A percentile compares a stretch with the other conserved stretches of the same genome.
Conservation (phyloP, 805 yeast genomes). For the Saccharomyces eubayanus region DNA sequence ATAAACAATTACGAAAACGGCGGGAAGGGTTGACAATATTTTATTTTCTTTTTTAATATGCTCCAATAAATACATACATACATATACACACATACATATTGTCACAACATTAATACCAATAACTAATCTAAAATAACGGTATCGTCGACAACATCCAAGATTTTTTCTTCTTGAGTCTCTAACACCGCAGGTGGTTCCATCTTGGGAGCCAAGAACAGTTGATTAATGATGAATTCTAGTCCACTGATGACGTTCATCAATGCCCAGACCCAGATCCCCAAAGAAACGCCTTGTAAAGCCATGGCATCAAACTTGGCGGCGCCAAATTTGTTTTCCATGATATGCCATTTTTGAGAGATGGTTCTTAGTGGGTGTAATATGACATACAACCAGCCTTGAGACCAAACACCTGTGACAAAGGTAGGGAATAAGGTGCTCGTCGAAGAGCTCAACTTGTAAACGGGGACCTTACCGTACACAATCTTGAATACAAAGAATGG, state of each 20-base stretch:
- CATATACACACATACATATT: neutral
- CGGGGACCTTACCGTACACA: slow-evolving; percentile 28
- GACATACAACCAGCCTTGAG: slow-evolving; percentile 28
- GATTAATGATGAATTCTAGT: slow-evolving; percentile 21
- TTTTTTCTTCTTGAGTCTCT: neutral
- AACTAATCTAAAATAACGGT: slow-evolving; percentile 5
- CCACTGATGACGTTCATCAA: slow-evolving; percentile 24
- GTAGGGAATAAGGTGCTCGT: slow-evolving; percentile 24
- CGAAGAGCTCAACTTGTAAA: slow-evolving; percentile 20
- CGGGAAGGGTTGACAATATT: neutral
- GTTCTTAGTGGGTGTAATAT: slow-evolving; percentile 23
- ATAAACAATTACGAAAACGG: neutral
- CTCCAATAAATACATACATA: neutral
- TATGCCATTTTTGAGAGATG: slow-evolving; percentile 2
- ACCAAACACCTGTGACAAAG: slow-evolving; percentile 23
- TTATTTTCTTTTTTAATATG: neutral
- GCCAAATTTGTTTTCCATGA: neutral
- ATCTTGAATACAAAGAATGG: slow-evolving; percentile 28
- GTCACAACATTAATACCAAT: neutral
- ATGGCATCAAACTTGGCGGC: neutral
- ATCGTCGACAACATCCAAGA: neutral
- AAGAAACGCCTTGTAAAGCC: slow-evolving; percentile 20
- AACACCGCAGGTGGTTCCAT: slow-evolving; percentile 7
- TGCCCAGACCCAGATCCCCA: slow-evolving; percentile 32
- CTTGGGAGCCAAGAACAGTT: slow-evolving; percentile 11